A percentile compares a stretch with the other conserved stretches of the same genome.
These are phyloP conservation scores for Blastomyces emzantsi DNA, from an alignment of 2,329 filamentous ascomycete species.

Conservation along the genomic window DNA sequence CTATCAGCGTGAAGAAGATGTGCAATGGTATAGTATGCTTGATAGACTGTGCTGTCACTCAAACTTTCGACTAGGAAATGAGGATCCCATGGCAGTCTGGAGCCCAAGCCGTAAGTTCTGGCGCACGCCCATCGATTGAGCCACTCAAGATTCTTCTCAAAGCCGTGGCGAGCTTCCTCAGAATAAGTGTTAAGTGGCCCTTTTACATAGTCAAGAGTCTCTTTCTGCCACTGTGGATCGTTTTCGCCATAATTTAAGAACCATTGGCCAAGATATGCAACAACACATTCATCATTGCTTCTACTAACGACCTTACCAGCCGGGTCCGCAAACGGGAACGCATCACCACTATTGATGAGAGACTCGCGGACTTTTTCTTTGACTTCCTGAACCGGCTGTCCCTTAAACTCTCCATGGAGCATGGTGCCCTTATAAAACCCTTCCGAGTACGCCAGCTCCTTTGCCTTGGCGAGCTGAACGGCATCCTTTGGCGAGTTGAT, in stretches of 20 bases:
- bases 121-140: conserved; percentile 93
- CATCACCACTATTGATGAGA: conserved; percentile 65
- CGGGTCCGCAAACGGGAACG: conserved; percentile 89
- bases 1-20: conserved; percentile 70
- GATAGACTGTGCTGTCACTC: conserved; percentile 85
- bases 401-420: conserved; percentile 78
- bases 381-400: conserved; percentile 73
- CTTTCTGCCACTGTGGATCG: conserved; percentile 65
- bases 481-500: conserved; percentile 94
- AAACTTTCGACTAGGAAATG: conserved; percentile 87
- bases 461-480: conserved; percentile 83
- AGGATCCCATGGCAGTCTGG: conserved; percentile 88
- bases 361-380: conserved; percentile 76
- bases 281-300: conserved; percentile 87
- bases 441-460: conserved; percentile 94
- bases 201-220: conserved; percentile 62
- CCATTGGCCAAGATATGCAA: conserved; percentile 92
- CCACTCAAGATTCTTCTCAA: conserved; percentile 83
- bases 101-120: conserved; percentile 82
- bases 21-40: conserved; percentile 53
- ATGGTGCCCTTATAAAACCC: conserved; percentile 94
- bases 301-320: conserved; percentile 82
- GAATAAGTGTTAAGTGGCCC: conserved; percentile 71
- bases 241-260: conserved; percentile 95
- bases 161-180: conserved; percentile 66